A percentile compares a stretch with the other conserved stretches of the same genome.
Evolutionary conservation across 768 basidiomycete genomes (phyloP).

Genomic region (Suillus fuscotomentosus): DNA sequence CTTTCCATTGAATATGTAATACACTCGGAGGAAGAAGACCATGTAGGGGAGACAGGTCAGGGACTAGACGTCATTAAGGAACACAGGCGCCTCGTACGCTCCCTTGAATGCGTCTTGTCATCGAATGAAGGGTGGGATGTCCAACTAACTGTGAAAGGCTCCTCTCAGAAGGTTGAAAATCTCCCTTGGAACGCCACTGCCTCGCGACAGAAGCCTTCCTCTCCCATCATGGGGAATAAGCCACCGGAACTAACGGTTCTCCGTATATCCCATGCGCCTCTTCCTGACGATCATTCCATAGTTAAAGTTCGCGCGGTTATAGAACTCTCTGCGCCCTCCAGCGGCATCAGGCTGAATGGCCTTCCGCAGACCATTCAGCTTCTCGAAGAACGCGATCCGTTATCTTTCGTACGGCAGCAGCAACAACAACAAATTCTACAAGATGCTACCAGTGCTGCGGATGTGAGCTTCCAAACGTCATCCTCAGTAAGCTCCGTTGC

Average conservation of each 20-base stretch:
- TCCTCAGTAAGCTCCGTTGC: slow-evolving; percentile 56
- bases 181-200: slow-evolving; percentile 74
- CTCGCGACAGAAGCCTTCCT: slow-evolving; percentile 39
- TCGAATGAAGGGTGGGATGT: slow-evolving; percentile 83
- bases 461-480: slow-evolving; percentile 64
- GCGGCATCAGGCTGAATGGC: slow-evolving; percentile 85
- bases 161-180: slow-evolving; percentile 66
- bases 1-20: slow-evolving; percentile 83
- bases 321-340: slow-evolving; percentile 75
- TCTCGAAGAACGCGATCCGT: slow-evolving; percentile 66
- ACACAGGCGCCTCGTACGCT: slow-evolving; percentile 65
- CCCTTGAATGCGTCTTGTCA: slow-evolving; percentile 81
- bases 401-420: slow-evolving; percentile 38
- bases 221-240: slow-evolving; percentile 32
- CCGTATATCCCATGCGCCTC: slow-evolving; percentile 67
- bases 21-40: slow-evolving; percentile 69
- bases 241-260: slow-evolving; percentile 56
- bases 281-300: slow-evolving; percentile 72
- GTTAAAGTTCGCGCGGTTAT: slow-evolving; percentile 79
- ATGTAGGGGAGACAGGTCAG: slow-evolving; percentile 31
- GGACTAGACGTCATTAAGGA: slow-evolving; percentile 72
- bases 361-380: slow-evolving; percentile 66
- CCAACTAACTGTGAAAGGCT: slow-evolving; percentile 71
- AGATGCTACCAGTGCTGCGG: slow-evolving; percentile 68
- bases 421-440: slow-evolving; percentile 60